Evolutionary conservation across 2,329 filamentous ascomycete genomes (phyloP).

Genomic region (Diaporthe citrichinensis): DNA sequence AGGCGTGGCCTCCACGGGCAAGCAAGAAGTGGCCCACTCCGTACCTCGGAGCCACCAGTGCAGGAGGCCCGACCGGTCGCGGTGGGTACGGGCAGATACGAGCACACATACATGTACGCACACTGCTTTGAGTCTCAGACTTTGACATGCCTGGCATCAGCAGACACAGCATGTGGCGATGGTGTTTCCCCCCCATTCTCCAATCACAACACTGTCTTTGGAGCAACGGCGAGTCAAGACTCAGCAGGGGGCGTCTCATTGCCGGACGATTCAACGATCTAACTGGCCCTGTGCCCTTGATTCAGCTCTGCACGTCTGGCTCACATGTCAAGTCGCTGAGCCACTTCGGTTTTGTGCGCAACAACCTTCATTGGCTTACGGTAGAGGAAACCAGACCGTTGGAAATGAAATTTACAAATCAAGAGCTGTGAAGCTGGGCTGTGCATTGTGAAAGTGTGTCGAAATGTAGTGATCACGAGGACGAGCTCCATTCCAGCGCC

Average conservation of each 20-base stretch:
- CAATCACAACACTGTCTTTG: neutral
- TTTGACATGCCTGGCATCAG: neutral
- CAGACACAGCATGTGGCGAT: neutral
- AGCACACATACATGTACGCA: neutral
- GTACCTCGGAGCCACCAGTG: neutral
- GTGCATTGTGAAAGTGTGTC: neutral
- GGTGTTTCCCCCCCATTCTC: neutral
- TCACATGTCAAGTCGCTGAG: neutral
- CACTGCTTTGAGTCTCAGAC: neutral
- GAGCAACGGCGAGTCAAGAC: neutral
- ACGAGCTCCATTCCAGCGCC: neutral
- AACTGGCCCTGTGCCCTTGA: neutral
- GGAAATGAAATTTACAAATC: neutral
- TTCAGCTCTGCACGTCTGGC: neutral
- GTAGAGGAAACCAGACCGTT: neutral
- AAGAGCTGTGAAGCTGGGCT: neutral
- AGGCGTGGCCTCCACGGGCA: neutral
- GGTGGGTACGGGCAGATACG: slow-evolving; percentile 2
- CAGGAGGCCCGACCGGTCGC: neutral
- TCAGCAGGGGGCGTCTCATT: neutral
- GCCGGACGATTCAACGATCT: neutral
- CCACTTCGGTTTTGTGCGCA: neutral
- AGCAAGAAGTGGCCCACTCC: neutral
- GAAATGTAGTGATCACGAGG: neutral
- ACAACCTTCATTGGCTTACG: neutral